Conservation (phyloP, 805 yeast genomes). For the Saccharomyces paradoxus region DNA sequence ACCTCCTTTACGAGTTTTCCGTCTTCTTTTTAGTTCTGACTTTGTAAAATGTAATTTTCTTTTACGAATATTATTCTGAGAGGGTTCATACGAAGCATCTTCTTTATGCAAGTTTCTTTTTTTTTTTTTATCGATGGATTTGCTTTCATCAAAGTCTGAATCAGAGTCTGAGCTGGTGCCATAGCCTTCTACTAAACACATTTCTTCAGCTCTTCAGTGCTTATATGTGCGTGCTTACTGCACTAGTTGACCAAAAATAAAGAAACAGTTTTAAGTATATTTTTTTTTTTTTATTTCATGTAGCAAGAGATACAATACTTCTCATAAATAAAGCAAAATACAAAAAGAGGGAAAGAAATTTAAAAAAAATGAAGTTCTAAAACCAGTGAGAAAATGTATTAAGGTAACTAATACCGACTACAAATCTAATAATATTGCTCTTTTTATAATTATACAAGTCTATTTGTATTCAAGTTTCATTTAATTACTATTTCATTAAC, state of each 20-base stretch:
- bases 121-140: neutral
- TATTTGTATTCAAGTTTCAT: neutral
- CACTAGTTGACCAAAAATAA: neutral
- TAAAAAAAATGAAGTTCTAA: no score
- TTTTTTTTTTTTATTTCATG: neutral
- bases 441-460: neutral
- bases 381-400: no score
- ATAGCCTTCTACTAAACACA: conserved; percentile 18
- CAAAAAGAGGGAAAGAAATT: neutral
- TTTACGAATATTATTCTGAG: neutral
- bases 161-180: conserved; percentile 13
- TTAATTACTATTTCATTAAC: neutral
- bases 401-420: neutral
- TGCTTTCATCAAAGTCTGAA: neutral
- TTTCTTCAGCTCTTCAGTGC: conserved; percentile 1
- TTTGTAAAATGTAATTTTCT: conserved; percentile 8
- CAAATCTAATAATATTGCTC: neutral
- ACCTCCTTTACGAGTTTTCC: conserved; percentile 14
- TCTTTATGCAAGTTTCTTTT: neutral
- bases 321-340: neutral
- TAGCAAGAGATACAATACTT: neutral
- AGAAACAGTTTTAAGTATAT: neutral
- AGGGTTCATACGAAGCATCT: neutral
- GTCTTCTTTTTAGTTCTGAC: conserved; percentile 14
- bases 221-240: neutral